Evolutionary conservation across 2,329 filamentous ascomycete species (phyloP).

Genomic region (Cercospora zeina): DNA sequence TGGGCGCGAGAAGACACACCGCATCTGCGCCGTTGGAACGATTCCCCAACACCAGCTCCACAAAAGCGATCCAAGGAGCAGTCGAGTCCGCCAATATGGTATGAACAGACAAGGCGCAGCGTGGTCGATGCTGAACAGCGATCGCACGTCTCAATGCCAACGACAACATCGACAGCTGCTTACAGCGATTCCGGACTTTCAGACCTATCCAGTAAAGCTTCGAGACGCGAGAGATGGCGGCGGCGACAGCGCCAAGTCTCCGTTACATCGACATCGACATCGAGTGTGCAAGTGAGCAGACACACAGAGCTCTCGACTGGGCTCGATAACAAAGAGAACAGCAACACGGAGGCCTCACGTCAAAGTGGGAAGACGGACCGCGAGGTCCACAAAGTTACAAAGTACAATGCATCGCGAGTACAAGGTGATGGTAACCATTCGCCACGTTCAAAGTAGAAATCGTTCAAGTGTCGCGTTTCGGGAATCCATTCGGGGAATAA

Average conservation of each 20-base stretch:
- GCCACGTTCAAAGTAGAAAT: neutral
- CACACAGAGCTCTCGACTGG: neutral
- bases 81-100: neutral
- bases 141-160: neutral
- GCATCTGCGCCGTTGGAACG: neutral
- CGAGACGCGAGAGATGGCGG: neutral
- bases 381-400: too few species aligned
- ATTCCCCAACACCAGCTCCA: neutral
- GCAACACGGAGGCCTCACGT: too few species aligned
- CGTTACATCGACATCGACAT: neutral
- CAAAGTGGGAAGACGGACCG: too few species aligned
- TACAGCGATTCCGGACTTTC: too few species aligned
- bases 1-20: neutral
- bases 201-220: neutral
- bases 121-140: neutral
- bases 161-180: neutral
- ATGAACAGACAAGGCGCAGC: neutral
- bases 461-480: neutral
- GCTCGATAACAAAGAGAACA: neutral
- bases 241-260: neutral
- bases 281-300: neutral
- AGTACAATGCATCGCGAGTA: neutral
- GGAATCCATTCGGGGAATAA: constrained; percentile 4
- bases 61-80: neutral
- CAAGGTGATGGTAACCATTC: neutral